Base-by-base conservation (phyloP, 345 rosid genomes). In the Sisymbrium altissimum region DNA sequence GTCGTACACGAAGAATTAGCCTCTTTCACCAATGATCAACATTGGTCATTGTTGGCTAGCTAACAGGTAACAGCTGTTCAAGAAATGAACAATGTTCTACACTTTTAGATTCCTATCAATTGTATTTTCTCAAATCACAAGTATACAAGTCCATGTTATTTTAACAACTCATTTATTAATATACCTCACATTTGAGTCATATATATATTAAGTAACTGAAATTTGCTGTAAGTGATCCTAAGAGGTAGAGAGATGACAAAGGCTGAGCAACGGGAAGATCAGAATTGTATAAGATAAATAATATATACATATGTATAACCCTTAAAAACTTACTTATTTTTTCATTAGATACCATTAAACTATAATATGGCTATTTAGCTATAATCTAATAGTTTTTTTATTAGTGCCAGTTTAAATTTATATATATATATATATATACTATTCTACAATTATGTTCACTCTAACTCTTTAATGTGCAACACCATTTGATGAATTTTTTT, bases 151-250 rank as follows among this genome's bases (percentile, higher is more conserved):
- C 61, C 38, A 35, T 35, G 30, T 39, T 5, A 7, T 19, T 2
- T 62, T 52, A 19, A 25, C 39, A 60, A 9, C 12, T 36, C 40
- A 9, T 36, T 10, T 36, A 0, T 36, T 9, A 36, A 10, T 36
- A 36, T 36, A 9, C 39, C 40, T 36, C 40, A 36, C 59, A 48
- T 50, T 21, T 46, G 23, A 21, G 46, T 55, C 54, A 70, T 3
- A 36, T 8, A 27, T 45, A 44, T 38, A 45, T 49, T 25, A 9
- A 61, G 17, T 39, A 61, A 21, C 21, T 15, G 15, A 38, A 23
- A 25, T 36, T 48, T 61, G 61, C 48, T 23, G 29, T 59, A 23
- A 35, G 67, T 71, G 59, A 67, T 71, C 75, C 68, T 48, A 49
- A 61, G 60, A 14, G 25, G 54, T 33, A 29, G 4, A 21, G 46